Conservation (phyloP, 257 asterid species). For the Solanum dulcamara region DNA sequence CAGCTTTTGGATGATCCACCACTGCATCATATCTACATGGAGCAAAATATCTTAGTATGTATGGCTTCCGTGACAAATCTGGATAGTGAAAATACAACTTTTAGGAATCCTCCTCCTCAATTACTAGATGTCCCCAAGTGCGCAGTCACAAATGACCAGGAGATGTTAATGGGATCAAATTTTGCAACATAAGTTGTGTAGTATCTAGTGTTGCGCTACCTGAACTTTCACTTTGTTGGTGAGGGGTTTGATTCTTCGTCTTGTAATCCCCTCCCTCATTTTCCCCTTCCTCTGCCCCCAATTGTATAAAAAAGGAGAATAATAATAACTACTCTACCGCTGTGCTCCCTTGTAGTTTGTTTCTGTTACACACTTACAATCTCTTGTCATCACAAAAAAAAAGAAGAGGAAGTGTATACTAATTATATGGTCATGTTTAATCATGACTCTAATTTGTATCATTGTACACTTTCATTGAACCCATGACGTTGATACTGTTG, state of each 20-base stretch:
- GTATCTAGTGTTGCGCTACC: background rate
- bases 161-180: background rate
- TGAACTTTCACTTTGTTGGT: background rate
- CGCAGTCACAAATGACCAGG: background rate
- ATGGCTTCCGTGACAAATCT: background rate
- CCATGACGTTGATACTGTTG: background rate
- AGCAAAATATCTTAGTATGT: background rate
- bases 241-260: background rate
- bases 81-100: background rate
- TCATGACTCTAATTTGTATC: background rate
- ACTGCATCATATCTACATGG: background rate
- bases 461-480: background rate
- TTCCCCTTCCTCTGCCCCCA: too few relatives aligned
- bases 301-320: too few relatives aligned
- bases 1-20: background rate
- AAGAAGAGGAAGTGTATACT: too few relatives aligned
- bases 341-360: background rate
- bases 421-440: background rate
- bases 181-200: background rate
- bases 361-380: background rate
- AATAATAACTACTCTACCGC: too few relatives aligned
- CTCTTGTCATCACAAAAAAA: background rate
- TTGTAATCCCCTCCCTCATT: background rate
- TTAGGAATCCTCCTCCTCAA: background rate
- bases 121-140: background rate